phyloP scores from a whole-genome alignment of 345 rosid genomes.

The Corchorus capsularis region DNA sequence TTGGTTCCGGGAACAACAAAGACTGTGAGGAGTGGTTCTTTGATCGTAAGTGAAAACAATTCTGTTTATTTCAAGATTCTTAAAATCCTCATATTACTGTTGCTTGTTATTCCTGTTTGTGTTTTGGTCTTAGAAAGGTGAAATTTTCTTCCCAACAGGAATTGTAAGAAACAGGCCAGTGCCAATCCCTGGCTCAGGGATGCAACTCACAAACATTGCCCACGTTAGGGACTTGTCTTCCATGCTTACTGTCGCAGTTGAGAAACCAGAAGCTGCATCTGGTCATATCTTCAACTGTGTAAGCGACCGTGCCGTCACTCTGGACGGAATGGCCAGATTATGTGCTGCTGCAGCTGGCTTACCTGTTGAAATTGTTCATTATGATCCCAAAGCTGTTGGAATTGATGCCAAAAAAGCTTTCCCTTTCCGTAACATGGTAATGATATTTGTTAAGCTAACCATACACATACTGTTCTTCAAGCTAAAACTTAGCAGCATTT shows the following conservation, averaged over 20 bases:
- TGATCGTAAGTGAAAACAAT: constrained; percentile 55
- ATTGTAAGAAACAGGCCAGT: constrained; percentile 84
- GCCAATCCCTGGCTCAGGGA: constrained; percentile 92
- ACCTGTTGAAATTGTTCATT: constrained; percentile 75
- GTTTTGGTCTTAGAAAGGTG: neutral
- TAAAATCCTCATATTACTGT: neutral
- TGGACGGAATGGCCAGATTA: constrained; percentile 92
- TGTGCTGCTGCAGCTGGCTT: constrained; percentile 88
- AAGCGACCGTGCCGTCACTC: constrained; percentile 86
- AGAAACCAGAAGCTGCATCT: constrained; percentile 69
- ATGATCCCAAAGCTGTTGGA: constrained; percentile 83
- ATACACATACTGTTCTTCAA: constrained; percentile 2
- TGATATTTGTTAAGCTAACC: neutral
- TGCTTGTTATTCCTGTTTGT: neutral
- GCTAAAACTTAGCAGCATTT: neutral
- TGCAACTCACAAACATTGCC: constrained; percentile 83
- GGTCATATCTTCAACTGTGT: constrained; percentile 83
- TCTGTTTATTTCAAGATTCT: neutral
- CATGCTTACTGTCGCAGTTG: constrained; percentile 76
- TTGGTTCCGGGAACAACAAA: constrained; percentile 97
- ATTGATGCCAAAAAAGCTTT: constrained; percentile 91
- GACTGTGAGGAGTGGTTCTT: constrained; percentile 99
- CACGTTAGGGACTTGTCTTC: constrained; percentile 89
- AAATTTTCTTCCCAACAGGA: constrained; percentile 43
- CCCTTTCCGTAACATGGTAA: constrained; percentile 92